phyloP scores from a whole-genome alignment of 106 monocot species.

The Amphibolis antarctica region DNA sequence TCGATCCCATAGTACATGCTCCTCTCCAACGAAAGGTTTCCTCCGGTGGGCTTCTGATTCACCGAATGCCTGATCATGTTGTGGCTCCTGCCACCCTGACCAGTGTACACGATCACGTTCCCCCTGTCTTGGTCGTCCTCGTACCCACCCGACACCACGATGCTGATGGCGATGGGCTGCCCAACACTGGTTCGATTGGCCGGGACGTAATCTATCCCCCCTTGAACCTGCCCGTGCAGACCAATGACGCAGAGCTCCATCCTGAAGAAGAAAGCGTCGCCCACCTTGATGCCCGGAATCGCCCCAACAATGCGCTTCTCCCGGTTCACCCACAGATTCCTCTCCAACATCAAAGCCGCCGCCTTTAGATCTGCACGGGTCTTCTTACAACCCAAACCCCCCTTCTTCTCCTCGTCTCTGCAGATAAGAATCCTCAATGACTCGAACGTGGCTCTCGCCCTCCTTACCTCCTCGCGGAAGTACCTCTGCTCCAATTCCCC shows the following conservation, averaged over 20 bases:
- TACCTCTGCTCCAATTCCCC: background rate
- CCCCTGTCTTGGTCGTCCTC: slow-evolving; percentile 29
- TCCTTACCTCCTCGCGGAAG: slow-evolving; percentile 9
- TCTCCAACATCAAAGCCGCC: slow-evolving; percentile 54
- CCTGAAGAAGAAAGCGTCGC: slow-evolving; percentile 78
- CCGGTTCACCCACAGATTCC: slow-evolving; percentile 66
- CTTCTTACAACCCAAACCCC: slow-evolving; percentile 6
- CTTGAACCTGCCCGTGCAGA: slow-evolving; percentile 89
- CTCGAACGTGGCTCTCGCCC: slow-evolving; percentile 24
- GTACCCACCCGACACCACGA: slow-evolving; percentile 26
- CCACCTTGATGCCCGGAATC: slow-evolving; percentile 57
- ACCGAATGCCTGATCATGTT: background rate
- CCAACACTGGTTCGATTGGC: slow-evolving; percentile 1
- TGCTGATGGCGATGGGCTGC: slow-evolving; percentile 26
- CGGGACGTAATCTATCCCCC: slow-evolving; percentile 38
- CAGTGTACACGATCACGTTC: slow-evolving; percentile 25
- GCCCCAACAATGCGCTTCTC: slow-evolving; percentile 71
- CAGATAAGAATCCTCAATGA: slow-evolving; percentile 23
- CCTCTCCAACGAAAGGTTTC: slow-evolving; percentile 25
- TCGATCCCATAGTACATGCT: slow-evolving; percentile 24
- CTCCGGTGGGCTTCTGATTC: slow-evolving; percentile 13
- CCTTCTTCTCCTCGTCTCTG: slow-evolving; percentile 7
- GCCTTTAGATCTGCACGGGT: slow-evolving; percentile 53
- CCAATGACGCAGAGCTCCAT: slow-evolving; percentile 90
- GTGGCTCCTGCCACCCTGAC: slow-evolving; percentile 19